These are phyloP conservation scores for Cicer cuneatum DNA, from an alignment of 306 rosid genomes.

Conservation along the genomic window DNA sequence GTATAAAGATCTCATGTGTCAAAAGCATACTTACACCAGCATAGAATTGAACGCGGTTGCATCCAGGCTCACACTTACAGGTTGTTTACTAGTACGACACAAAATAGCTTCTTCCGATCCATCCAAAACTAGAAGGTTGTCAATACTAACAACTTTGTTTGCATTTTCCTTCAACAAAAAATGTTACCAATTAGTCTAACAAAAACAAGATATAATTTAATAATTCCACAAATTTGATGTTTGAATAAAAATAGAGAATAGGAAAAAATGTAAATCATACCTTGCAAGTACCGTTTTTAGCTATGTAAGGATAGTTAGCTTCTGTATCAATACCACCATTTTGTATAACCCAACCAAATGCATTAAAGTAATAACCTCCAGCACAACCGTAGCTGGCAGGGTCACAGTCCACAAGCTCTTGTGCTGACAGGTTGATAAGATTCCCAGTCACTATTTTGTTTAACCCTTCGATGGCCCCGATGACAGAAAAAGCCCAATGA, in stretches of 20 bases:
- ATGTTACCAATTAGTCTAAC: not conserved
- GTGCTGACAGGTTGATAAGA: slow-evolving; percentile 66
- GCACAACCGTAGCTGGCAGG: slow-evolving; percentile 61
- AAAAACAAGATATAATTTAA: not conserved
- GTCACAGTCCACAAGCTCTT: slow-evolving; percentile 76
- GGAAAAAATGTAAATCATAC: not conserved
- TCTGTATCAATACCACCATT: slow-evolving; percentile 76
- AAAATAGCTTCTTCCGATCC: slow-evolving; percentile 56
- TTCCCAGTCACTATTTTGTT: slow-evolving; percentile 62
- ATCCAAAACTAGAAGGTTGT: slow-evolving; percentile 52
- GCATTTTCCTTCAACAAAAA: slow-evolving; percentile 47
- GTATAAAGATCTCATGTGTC: too few relatives aligned
- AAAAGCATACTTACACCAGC: slow-evolving; percentile 65
- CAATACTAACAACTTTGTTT: slow-evolving; percentile 58
- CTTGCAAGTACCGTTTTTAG: slow-evolving; percentile 59
- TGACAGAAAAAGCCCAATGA: slow-evolving; percentile 72
- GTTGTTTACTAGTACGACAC: slow-evolving; percentile 59
- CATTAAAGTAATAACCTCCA: slow-evolving; percentile 71
- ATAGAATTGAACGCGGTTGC: slow-evolving; percentile 57
- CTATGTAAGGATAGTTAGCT: slow-evolving; percentile 61
- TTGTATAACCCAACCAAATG: slow-evolving; percentile 67
- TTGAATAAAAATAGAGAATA: not conserved
- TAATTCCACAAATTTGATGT: not conserved
- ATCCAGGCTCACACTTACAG: slow-evolving; percentile 60
- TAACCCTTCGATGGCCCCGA: slow-evolving; percentile 76